These are phyloP conservation scores for Neurospora sp. DNA, from an alignment of 495 filamentous ascomycete species.

Conservation along the genomic window DNA sequence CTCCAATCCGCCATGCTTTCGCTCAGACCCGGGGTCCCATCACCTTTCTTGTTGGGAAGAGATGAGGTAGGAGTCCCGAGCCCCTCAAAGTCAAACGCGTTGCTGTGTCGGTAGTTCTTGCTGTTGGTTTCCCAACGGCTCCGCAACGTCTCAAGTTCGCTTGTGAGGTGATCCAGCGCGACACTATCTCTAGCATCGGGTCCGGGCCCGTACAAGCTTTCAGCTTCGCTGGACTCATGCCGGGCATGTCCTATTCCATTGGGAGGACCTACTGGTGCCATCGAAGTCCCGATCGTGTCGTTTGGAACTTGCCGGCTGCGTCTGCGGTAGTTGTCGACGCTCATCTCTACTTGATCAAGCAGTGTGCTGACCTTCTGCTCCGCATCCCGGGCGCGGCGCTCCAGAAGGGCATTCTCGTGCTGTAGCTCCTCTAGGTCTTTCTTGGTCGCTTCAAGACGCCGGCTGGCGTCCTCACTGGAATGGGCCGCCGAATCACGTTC, in stretches of 20 bases:
- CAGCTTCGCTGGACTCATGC: slow-evolving; percentile 50
- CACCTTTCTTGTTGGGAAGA: slow-evolving; percentile 28
- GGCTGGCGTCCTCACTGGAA: slow-evolving; percentile 46
- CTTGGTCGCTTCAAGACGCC: slow-evolving; percentile 49
- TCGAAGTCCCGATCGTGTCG: slow-evolving; percentile 10
- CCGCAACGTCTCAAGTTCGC: slow-evolving; percentile 79
- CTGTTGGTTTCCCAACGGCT: slow-evolving; percentile 93
- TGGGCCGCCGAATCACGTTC: slow-evolving; percentile 57
- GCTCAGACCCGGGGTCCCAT: slow-evolving; percentile 43
- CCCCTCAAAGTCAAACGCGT: slow-evolving; percentile 72
- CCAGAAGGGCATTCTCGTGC: slow-evolving; percentile 67
- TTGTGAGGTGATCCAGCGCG: slow-evolving; percentile 83
- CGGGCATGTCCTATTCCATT: slow-evolving; percentile 36
- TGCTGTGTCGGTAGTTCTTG: slow-evolving; percentile 84
- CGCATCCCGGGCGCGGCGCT: slow-evolving; percentile 74
- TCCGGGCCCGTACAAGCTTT: slow-evolving; percentile 32
- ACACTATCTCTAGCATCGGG: slow-evolving; percentile 59
- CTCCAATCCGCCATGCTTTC: slow-evolving; percentile 67
- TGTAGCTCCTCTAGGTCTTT: slow-evolving; percentile 72
- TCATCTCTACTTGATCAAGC: slow-evolving; percentile 85
- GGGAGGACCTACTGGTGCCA: neutral
- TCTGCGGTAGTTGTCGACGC: slow-evolving; percentile 89
- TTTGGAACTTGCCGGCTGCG: slow-evolving; percentile 36
- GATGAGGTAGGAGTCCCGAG: slow-evolving; percentile 19
- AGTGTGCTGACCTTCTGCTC: slow-evolving; percentile 88